Conservation (phyloP, 225 moss, liverwort and hornwort species). For the Physcomitrellopsis africana region DNA sequence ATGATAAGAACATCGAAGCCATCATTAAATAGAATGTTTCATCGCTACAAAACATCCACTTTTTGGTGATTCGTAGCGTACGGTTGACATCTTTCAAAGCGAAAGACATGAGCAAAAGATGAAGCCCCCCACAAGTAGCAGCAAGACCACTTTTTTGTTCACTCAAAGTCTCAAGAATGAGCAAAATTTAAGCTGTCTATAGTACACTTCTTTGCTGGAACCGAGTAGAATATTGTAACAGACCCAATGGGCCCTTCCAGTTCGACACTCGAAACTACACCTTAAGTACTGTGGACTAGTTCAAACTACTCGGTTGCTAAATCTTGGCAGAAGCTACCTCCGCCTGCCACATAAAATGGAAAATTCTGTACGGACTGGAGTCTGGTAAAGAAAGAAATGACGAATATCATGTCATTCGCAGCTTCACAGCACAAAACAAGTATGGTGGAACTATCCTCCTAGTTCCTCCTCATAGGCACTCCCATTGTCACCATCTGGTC, state of each 20-base stretch:
- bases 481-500: constrained; percentile 49
- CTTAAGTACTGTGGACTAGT: constrained; percentile 16
- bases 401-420: constrained; percentile 23
- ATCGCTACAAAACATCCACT: too few species aligned
- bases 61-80: too few species aligned
- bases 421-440: constrained; percentile 30
- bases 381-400: constrained; percentile 22
- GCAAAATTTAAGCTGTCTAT: constrained; percentile 13
- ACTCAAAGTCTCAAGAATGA: too few species aligned
- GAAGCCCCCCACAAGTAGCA: too few species aligned
- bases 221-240: constrained; percentile 30
- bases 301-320: constrained; percentile 26
- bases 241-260: constrained; percentile 23
- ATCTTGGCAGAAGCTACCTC: constrained; percentile 14
- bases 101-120: too few species aligned
- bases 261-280: constrained; percentile 23
- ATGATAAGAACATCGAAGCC: too few species aligned
- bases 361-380: constrained; percentile 12
- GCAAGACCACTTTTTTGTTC: too few species aligned
- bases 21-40: too few species aligned
- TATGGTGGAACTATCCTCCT: background rate
- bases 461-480: constrained; percentile 43
- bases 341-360: constrained; percentile 27
- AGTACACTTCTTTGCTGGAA: constrained; percentile 44
- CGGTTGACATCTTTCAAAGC: too few species aligned